phyloP scores from a whole-genome alignment of 2,329 filamentous ascomycete species.

The Epichloe festucae region DNA sequence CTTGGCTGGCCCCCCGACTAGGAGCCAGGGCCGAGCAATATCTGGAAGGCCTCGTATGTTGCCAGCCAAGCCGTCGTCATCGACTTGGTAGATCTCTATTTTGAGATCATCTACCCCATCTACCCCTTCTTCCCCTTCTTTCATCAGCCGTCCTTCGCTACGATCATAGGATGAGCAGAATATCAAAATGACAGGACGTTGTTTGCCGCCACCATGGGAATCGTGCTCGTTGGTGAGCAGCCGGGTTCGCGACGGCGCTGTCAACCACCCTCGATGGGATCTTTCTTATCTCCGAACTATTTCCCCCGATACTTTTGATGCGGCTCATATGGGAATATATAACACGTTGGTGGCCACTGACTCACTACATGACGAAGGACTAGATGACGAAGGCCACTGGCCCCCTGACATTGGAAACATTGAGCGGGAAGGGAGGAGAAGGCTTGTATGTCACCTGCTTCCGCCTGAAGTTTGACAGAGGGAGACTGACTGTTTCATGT shows the following conservation, averaged over 20 bases:
- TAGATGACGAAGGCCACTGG: conserved; percentile 43
- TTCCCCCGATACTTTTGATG: conserved; percentile 11
- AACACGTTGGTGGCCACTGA: conserved; percentile 35
- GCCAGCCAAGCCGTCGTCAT: conserved; percentile 16
- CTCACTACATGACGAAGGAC: conserved; percentile 37
- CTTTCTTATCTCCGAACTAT: conserved; percentile 27
- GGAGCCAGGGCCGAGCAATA: background rate
- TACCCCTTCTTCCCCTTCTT: conserved; percentile 42
- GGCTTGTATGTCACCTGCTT: conserved; percentile 24
- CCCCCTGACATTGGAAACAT: conserved; percentile 29
- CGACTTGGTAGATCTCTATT: conserved; percentile 34
- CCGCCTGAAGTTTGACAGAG: background rate
- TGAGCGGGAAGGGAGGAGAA: conserved; percentile 32
- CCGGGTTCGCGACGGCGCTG: conserved; percentile 35
- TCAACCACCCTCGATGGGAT: conserved; percentile 23
- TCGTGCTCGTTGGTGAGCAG: conserved; percentile 35
- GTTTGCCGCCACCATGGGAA: conserved; percentile 38
- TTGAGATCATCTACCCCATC: conserved; percentile 40
- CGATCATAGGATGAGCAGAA: conserved; percentile 26
- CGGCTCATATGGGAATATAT: conserved; percentile 32
- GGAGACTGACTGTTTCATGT: background rate
- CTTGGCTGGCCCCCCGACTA: background rate
- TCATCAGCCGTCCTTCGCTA: conserved; percentile 29
- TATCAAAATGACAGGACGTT: conserved; percentile 28
- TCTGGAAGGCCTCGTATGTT: background rate